Evolutionary conservation across 2,329 filamentous ascomycete genomes (phyloP).

Genomic region (Claviceps citrina): DNA sequence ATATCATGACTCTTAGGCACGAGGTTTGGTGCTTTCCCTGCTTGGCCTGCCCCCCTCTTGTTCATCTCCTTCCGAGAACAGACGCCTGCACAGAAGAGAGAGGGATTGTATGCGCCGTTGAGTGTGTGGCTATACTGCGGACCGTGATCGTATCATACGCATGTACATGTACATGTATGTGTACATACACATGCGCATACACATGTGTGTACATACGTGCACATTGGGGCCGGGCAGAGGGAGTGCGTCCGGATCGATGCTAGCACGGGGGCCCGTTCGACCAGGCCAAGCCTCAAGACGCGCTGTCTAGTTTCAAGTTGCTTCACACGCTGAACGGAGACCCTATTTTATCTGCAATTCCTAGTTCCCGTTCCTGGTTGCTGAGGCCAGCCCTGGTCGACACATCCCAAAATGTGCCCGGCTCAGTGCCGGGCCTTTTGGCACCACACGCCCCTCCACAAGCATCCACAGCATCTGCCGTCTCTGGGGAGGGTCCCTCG

Average conservation of each 20-base stretch:
- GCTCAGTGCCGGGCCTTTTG: constrained; percentile 34
- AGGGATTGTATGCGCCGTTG: background rate
- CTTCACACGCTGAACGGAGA: background rate
- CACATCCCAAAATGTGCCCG: constrained; percentile 14
- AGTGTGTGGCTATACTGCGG: background rate
- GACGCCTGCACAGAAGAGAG: constrained; percentile 25
- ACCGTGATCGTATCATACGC: background rate
- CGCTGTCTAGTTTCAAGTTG: constrained; percentile 5
- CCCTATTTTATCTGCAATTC: constrained; percentile 7
- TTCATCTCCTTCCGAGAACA: constrained; percentile 34
- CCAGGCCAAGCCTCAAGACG: constrained; percentile 1
- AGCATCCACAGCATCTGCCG: constrained; percentile 24
- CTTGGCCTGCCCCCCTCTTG: background rate
- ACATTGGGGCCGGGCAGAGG: background rate
- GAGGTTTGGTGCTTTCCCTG: background rate
- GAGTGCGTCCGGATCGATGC: constrained; percentile 5
- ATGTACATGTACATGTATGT: background rate
- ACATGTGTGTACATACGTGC: too few species aligned
- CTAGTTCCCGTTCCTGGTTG: constrained; percentile 24
- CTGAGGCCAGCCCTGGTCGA: constrained; percentile 20
- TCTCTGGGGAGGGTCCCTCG: constrained; percentile 21
- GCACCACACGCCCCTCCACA: constrained; percentile 30
- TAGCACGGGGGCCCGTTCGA: constrained; percentile 4
- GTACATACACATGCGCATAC: too few species aligned
- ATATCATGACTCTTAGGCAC: background rate